Conservation (phyloP, 257 asterid genomes). For the Echites panduratus region DNA sequence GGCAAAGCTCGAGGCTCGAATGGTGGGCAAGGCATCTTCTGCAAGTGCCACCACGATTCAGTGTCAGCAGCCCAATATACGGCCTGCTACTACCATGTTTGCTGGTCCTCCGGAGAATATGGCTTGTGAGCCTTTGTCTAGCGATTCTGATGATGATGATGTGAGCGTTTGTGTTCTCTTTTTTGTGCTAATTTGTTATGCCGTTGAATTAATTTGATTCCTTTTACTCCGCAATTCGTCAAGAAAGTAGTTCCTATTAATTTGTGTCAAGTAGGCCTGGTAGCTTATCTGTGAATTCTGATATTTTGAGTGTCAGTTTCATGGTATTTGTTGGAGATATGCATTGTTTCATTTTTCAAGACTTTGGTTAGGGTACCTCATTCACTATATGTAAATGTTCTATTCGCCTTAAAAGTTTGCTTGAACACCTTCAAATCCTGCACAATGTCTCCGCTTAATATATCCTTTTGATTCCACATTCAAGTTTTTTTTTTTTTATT, state of each 20-base stretch:
- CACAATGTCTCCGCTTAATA: neutral
- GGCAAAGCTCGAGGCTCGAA: constrained; percentile 91
- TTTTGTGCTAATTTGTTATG: neutral
- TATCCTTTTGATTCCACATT: neutral
- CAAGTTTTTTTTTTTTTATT: neutral
- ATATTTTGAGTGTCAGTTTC: neutral
- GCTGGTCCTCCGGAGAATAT: constrained; percentile 33
- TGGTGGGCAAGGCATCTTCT: constrained; percentile 76
- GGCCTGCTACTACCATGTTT: constrained; percentile 45
- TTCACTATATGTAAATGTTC: neutral
- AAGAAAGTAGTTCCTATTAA: neutral
- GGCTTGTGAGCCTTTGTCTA: constrained; percentile 45
- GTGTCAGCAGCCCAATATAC: constrained; percentile 40
- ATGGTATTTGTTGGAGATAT: neutral
- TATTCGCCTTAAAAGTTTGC: neutral
- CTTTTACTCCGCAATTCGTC: neutral
- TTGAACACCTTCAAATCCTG: neutral
- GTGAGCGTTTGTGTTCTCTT: constrained; percentile 42
- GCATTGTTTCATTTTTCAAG: neutral
- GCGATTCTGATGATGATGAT: constrained; percentile 75
- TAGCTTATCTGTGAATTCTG: neutral
- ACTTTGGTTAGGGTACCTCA: neutral
- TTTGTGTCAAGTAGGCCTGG: neutral
- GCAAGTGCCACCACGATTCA: constrained; percentile 31
- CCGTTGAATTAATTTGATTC: neutral